Evolutionary conservation across 2,329 filamentous ascomycete species (phyloP).

Genomic region (Raffaelea albimanens): DNA sequence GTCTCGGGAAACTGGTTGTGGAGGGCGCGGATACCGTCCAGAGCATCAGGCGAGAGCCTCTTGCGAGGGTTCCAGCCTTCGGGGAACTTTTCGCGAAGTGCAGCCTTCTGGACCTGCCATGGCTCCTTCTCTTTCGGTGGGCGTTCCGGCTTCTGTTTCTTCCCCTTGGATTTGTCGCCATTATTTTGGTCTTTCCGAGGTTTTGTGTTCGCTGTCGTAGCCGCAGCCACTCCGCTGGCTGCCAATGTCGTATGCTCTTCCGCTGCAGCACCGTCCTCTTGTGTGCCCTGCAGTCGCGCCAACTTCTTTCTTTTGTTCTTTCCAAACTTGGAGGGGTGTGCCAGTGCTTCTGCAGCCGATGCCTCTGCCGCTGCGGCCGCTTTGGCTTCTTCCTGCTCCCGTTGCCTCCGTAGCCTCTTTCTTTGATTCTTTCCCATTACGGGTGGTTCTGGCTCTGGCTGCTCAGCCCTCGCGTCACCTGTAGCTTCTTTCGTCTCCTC

Average conservation of each 20-base stretch:
- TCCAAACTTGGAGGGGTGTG: no score
- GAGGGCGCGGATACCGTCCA: slow-evolving; percentile 80
- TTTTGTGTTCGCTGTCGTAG: no score
- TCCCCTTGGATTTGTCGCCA: no score
- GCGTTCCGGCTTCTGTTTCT: not conserved
- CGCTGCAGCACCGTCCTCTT: no score
- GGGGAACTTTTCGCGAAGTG: slow-evolving; percentile 68
- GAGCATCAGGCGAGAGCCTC: slow-evolving; percentile 80
- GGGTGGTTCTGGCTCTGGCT: not conserved
- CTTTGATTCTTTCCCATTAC: slow-evolving; percentile 10
- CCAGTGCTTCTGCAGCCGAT: no score
- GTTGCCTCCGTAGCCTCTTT: slow-evolving; percentile 7
- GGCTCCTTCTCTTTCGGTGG: slow-evolving; percentile 5
- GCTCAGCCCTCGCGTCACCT: not conserved
- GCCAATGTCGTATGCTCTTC: no score
- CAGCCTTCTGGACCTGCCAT: slow-evolving; percentile 72
- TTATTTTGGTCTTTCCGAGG: no score
- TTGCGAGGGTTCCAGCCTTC: slow-evolving; percentile 77
- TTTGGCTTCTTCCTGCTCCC: not conserved
- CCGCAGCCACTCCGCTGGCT: no score
- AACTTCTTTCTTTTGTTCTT: no score
- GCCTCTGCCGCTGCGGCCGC: no score
- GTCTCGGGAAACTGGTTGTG: slow-evolving; percentile 66
- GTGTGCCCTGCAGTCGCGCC: no score
- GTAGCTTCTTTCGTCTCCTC: no score